A percentile compares a stretch with the other conserved stretches of the same genome.
Conservation (phyloP, 2,329 filamentous ascomycete genomes). For the Malbranchea cinnamomea region DNA sequence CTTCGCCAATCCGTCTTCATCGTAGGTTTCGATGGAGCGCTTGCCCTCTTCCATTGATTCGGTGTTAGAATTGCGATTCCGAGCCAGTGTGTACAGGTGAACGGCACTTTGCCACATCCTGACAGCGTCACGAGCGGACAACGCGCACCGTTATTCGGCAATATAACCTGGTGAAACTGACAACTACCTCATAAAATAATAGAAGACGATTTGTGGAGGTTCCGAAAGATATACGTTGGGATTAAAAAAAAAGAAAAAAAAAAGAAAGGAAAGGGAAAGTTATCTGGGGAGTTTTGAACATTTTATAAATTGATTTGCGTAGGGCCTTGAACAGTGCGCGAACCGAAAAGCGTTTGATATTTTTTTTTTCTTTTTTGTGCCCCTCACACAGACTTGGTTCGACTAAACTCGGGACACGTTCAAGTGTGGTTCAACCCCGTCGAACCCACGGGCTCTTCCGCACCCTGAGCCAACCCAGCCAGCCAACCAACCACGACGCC, state of each 20-base stretch:
- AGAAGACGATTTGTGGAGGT: background rate
- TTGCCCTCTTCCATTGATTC: slow-evolving; percentile 13
- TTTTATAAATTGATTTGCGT: too few relatives aligned
- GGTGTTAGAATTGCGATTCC: slow-evolving; percentile 13
- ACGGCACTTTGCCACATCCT: slow-evolving; percentile 2
- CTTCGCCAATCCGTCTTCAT: slow-evolving; percentile 1
- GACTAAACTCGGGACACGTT: too few relatives aligned
- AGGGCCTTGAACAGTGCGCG: too few relatives aligned
- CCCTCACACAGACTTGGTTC: too few relatives aligned
- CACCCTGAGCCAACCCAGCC: too few relatives aligned
- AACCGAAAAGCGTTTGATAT: too few relatives aligned
- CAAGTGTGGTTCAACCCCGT: slow-evolving; percentile 6
- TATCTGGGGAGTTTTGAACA: background rate
- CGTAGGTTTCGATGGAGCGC: slow-evolving; percentile 15
- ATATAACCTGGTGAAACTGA: too few relatives aligned
- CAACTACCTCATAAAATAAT: too few relatives aligned
- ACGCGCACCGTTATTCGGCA: too few relatives aligned
- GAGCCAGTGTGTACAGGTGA: slow-evolving; percentile 15
- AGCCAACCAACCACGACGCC: too few relatives aligned
- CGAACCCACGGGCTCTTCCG: slow-evolving; percentile 10
- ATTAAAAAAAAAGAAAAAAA: background rate
- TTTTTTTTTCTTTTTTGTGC: too few relatives aligned
- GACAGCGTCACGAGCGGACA: too few relatives aligned
- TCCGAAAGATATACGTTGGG: background rate
- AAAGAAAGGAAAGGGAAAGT: background rate